Base-by-base conservation (phyloP, 2,329 filamentous ascomycete genomes). In the Ascocoryne sarcoides region DNA sequence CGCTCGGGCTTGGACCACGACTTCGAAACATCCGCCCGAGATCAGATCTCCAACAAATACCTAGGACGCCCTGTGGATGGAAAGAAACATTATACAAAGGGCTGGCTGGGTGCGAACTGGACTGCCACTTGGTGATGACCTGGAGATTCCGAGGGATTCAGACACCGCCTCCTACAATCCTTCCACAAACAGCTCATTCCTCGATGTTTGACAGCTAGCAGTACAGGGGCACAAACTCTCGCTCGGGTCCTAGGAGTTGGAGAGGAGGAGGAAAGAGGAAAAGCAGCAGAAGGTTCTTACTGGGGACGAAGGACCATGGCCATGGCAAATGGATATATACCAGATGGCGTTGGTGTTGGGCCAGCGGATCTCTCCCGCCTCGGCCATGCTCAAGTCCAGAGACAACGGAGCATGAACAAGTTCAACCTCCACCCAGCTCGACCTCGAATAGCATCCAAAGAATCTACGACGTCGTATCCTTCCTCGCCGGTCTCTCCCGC, bases 391-490 rank as follows among this genome's bases (percentile, higher is more conserved):
- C n/a, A n/a, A n/a, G n/a, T n/a, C 32, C n/a, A 36, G 40, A 49
- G 46, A 28, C 53, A 55, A 35, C 40, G 49, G 36, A 55, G 46
- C 36, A 53, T n/a, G n/a, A n/a, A 51, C 50, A 56, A 54, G 37
- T 53, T 57, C 46, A 52, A 46, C 40, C 46, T 56, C 4, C 53
- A 58, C 41, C 53, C 54, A 14, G 42, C 46, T 7, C 39, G 47
- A 38, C 51, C 52, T 16, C 40, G 50, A 37, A 48, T 47, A 21
- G 40, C 51, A 16, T 50, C 54, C 9, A 51, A 48, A 32, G 40
- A 21, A 31, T 40, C 49, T 14, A 45, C 34, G 29, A 20, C 45
- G 17, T 40, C 44, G n/a, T 38, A 43, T 17, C 48, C 52, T 29
- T 37, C 40, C 12, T 45, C 49, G 10, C 50, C 50, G 10, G 29